A percentile compares a stretch with the other conserved stretches of the same genome.
phyloP scores from a whole-genome alignment of 805 yeast species.

The Starmera dryadoides region DNA sequence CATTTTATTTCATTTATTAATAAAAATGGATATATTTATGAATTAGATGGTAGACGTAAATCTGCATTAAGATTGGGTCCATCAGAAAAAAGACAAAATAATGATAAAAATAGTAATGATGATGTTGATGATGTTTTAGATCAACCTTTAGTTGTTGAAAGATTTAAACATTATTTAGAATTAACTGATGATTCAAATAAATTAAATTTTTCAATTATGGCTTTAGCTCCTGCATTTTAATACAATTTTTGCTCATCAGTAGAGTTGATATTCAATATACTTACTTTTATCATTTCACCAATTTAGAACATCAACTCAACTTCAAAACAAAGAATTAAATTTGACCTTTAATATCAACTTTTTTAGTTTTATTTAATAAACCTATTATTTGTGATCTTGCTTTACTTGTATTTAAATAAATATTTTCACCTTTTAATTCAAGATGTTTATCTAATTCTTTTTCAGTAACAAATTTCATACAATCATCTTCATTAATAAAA shows the following conservation, averaged over 20 bases:
- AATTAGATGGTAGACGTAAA: constrained; percentile 80
- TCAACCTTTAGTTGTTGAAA: constrained; percentile 39
- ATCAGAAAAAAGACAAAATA: constrained; percentile 1
- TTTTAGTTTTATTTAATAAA: constrained; percentile 34
- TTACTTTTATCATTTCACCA: background rate
- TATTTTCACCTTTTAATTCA: constrained; percentile 24
- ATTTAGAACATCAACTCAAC: constrained; percentile 2
- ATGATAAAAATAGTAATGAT: constrained; percentile 10
- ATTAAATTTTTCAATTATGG: constrained; percentile 69
- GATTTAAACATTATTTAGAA: constrained; percentile 62
- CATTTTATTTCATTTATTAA: constrained; percentile 77
- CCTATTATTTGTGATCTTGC: constrained; percentile 27
- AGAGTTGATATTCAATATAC: background rate
- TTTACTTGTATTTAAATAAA: constrained; percentile 27
- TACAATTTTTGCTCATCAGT: constrained; percentile 1
- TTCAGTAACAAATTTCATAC: constrained; percentile 34
- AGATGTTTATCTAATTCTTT: constrained; percentile 29
- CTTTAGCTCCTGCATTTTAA: constrained; percentile 53
- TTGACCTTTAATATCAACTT: constrained; percentile 90
- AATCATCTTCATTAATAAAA: constrained; percentile 31
- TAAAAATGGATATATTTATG: constrained; percentile 55
- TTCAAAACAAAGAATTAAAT: no score
- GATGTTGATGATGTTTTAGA: constrained; percentile 42
- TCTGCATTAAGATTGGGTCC: constrained; percentile 65
- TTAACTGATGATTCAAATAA: constrained; percentile 52